Conservation (phyloP, 345 rosid genomes). For the Brassica rapa region DNA sequence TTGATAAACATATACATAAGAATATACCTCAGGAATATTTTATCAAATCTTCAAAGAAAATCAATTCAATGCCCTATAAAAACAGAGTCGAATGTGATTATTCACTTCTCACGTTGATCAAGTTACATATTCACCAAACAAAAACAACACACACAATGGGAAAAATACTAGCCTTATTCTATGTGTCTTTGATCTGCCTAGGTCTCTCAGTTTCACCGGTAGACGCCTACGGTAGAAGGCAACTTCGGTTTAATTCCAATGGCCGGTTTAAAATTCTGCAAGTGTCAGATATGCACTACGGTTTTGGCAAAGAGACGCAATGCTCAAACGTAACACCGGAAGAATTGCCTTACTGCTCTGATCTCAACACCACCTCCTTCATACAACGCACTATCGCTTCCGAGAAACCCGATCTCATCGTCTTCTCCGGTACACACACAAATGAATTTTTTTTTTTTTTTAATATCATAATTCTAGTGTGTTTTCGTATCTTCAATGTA, state of each 20-base stretch:
- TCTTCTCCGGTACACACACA: slow-evolving; percentile 68
- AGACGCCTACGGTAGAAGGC: slow-evolving; percentile 31
- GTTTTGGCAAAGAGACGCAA: slow-evolving; percentile 57
- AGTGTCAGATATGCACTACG: slow-evolving; percentile 94
- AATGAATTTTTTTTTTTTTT: neutral
- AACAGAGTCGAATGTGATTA: neutral
- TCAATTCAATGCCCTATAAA: slow-evolving; percentile 4
- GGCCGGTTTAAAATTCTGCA: slow-evolving; percentile 88
- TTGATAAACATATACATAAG: neutral
- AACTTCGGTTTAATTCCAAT: slow-evolving; percentile 51
- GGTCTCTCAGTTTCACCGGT: slow-evolving; percentile 18
- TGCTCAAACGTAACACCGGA: slow-evolving; percentile 57
- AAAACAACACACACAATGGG: slow-evolving; percentile 23
- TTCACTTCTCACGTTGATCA: neutral
- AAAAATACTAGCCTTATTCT: neutral
- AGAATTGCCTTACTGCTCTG: slow-evolving; percentile 63
- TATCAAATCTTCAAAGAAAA: slow-evolving; percentile 18
- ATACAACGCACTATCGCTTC: slow-evolving; percentile 67
- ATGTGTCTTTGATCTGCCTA: slow-evolving; percentile 26
- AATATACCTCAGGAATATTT: slow-evolving; percentile 23
- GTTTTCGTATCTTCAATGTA: neutral
- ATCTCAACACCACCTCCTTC: slow-evolving; percentile 86
- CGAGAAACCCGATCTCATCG: slow-evolving; percentile 80
- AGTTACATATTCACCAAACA: neutral
- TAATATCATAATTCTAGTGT: neutral